Evolutionary conservation across 768 basidiomycete species (phyloP).

Genomic region (Terana coerulea): DNA sequence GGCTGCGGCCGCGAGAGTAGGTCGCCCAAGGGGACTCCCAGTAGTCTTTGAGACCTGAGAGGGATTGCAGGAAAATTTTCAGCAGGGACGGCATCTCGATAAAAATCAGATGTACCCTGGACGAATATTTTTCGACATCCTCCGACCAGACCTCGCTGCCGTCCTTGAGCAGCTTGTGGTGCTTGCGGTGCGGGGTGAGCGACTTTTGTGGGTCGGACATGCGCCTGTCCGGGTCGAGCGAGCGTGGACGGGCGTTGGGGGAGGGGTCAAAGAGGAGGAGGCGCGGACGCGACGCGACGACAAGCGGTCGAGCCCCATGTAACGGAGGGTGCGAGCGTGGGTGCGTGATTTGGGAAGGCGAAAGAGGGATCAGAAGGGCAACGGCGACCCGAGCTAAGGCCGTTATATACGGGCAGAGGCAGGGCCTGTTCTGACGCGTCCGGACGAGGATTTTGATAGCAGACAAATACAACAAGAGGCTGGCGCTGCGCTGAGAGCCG

Average conservation of each 20-base stretch:
- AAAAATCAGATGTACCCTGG: conserved; percentile 42
- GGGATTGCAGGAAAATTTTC: background rate
- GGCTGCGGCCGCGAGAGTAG: conserved; percentile 72
- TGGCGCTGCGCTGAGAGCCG: conserved; percentile 20
- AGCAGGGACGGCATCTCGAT: conserved; percentile 2
- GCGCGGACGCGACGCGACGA: conserved; percentile 26
- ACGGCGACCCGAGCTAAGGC: conserved; percentile 20
- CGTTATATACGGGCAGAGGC: conserved; percentile 22
- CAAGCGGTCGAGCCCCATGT: conserved; percentile 23
- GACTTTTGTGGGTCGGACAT: conserved; percentile 26
- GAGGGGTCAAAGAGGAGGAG: conserved; percentile 27
- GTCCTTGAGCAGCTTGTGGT: conserved; percentile 82
- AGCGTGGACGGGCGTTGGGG: conserved; percentile 20
- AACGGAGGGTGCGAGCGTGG: conserved; percentile 14
- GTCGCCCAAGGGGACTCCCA: conserved; percentile 81
- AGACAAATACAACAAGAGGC: conserved; percentile 9
- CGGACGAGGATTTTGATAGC: conserved; percentile 3
- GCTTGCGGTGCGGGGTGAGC: conserved; percentile 76
- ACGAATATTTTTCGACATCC: conserved; percentile 74
- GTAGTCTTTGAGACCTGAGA: conserved; percentile 66
- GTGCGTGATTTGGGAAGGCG: conserved; percentile 25
- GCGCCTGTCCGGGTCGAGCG: conserved; percentile 20
- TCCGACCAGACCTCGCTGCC: conserved; percentile 85
- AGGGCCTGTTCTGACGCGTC: conserved; percentile 15
- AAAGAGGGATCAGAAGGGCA: conserved; percentile 22